A percentile compares a stretch with the other conserved stretches of the same genome.
Conservation (phyloP, 108 stramenopile genomes). For the Fistulifera solaris region DNA sequence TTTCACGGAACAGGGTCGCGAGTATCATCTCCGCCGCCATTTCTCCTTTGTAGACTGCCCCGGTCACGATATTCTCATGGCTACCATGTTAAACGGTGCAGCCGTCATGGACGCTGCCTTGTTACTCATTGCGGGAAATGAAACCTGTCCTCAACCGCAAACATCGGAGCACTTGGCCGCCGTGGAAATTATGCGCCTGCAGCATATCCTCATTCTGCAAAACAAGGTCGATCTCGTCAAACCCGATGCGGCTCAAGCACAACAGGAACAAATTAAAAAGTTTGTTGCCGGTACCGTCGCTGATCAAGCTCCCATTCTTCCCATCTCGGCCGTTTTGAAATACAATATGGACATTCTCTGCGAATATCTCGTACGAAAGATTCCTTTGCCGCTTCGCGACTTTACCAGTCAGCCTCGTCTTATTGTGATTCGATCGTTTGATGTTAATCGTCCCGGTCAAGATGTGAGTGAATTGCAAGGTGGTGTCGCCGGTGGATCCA, state of each 20-base stretch:
- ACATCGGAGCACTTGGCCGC: conserved; percentile 99
- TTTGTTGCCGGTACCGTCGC: conserved; percentile 98
- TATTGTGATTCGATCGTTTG: conserved; percentile 99
- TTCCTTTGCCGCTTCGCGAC: conserved; percentile 92
- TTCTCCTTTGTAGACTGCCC: conserved; percentile 99
- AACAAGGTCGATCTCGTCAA: conserved; percentile 99
- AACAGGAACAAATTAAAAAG: conserved; percentile 95
- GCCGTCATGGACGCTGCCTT: conserved; percentile 99
- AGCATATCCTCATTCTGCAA: conserved; percentile 98
- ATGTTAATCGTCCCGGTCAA: conserved; percentile 99
- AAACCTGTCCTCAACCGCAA: conserved; percentile 99
- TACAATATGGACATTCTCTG: conserved; percentile 99
- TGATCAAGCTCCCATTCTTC: conserved; percentile 93
- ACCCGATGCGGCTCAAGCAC: conserved; percentile 92
- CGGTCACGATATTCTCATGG: conserved; percentile 99
- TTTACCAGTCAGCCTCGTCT: conserved; percentile 90
- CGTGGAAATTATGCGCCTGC: conserved; percentile 98
- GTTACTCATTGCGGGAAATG: conserved; percentile 97
- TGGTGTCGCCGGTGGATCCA: conserved; percentile 98
- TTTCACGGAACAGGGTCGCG: conserved; percentile 77
- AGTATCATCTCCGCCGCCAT: conserved; percentile 92
- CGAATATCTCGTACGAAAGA: conserved; percentile 93
- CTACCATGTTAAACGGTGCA: conserved; percentile 99
- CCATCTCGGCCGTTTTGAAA: conserved; percentile 94
- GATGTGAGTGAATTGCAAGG: conserved; percentile 92